Base-by-base conservation (phyloP, 805 yeast genomes). In the Wickerhamiella occidentalis region DNA sequence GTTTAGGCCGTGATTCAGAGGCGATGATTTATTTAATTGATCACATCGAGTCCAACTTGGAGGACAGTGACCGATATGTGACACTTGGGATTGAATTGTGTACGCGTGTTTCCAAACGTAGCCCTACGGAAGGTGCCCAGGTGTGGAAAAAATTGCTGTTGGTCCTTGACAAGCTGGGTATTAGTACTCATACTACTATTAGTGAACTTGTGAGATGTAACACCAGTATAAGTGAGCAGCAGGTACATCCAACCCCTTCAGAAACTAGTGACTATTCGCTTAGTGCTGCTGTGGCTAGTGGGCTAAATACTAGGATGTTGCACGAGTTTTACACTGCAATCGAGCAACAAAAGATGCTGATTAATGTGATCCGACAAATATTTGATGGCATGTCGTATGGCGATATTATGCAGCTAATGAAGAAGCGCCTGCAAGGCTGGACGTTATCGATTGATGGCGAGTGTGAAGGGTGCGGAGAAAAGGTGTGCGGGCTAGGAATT, bases 391-490 rank as follows among this genome's bases (percentile, higher is more conserved):
- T 78, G 25, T 76, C 81, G 0, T 73, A 67, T 55, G 65, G 65
- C 18, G 71, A 74, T 52, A 64, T 80, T 60, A 59, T 68, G 11
- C 54, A 58, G 2, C 65, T 81, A 9, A 68, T 73, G 11, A 52
- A 56, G 2, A 67, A 69, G 29, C 67, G 74, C 19, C 55, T 69
- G 0, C 62, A 66, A 33, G 96, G 96, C 0, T 82, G 94, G 86
- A 68, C 79, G 0, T 69, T 73, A 1, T 55, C 71, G 1, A 66
- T 65, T 23, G 67, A 68, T 23, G 68, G 71, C 33, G 76, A 72
- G 44, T 88, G 96, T 62, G 82, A 82, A 30, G 75, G 81, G 0
- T 88, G 96, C 63, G 88, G 85, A 1, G 78, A 78, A 53, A 67
- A 68, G 18, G 66, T 87, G 29, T 80, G 87, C 79, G 95, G 96